These are phyloP conservation scores for Polyporus tsugae DNA, from an alignment of 1,284 basidiomycete genomes.

Conservation along the genomic window DNA sequence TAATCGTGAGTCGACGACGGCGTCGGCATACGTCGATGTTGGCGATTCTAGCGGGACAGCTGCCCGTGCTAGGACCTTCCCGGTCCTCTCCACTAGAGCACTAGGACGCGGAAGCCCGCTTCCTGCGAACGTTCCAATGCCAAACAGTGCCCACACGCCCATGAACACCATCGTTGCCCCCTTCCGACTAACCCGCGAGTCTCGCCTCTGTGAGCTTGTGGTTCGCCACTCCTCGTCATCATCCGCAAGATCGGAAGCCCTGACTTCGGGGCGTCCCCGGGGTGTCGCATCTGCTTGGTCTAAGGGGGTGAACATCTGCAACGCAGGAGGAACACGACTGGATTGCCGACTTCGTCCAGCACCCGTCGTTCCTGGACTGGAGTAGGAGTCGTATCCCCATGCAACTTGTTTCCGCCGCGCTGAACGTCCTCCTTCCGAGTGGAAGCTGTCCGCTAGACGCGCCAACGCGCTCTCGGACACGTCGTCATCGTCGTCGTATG, in stretches of 20 bases:
- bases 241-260: slow-evolving; percentile 34
- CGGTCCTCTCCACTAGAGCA: slow-evolving; percentile 36
- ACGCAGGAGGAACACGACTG: slow-evolving; percentile 41
- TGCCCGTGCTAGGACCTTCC: slow-evolving; percentile 40
- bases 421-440: slow-evolving; percentile 67
- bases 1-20: slow-evolving; percentile 7
- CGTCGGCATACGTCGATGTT: slow-evolving; percentile 5
- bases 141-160: slow-evolving; percentile 72
- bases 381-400: slow-evolving; percentile 69
- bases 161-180: slow-evolving; percentile 79
- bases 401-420: slow-evolving; percentile 62
- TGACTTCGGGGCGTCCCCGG: slow-evolving; percentile 57
- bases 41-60: slow-evolving; percentile 22
- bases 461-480: slow-evolving; percentile 59
- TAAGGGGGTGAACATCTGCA: slow-evolving; percentile 41
- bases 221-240: slow-evolving; percentile 35
- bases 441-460: slow-evolving; percentile 71
- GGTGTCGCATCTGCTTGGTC: slow-evolving; percentile 40
- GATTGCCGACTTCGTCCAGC: slow-evolving; percentile 45
- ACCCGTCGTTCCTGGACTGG: slow-evolving; percentile 47
- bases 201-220: slow-evolving; percentile 39
- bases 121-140: slow-evolving; percentile 60
- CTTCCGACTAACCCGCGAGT: slow-evolving; percentile 67
- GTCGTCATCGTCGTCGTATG: slow-evolving; percentile 55
- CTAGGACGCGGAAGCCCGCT: slow-evolving; percentile 38